A percentile compares a stretch with the other conserved stretches of the same genome.
Conservation (phyloP, 192 early-diverging fungal species). For the Piromyces finnis region DNA sequence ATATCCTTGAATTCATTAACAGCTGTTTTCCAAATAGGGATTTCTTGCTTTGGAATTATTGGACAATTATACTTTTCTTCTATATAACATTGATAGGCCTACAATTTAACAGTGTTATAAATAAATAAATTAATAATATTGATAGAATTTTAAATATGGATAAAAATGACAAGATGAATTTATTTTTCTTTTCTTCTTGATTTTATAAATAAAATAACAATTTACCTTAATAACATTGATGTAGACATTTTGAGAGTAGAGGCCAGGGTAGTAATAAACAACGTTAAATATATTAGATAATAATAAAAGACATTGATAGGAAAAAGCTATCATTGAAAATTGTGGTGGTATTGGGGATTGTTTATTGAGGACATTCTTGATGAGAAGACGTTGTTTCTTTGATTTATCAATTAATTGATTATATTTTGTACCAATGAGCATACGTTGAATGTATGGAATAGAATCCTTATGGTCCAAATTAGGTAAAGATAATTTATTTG, state of each 20-base stretch:
- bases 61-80: neutral
- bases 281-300: neutral
- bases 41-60: neutral
- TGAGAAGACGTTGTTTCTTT: neutral
- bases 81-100: neutral
- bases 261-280: neutral
- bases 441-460: neutral
- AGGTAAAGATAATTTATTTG: neutral
- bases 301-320: neutral
- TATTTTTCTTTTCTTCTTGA: too few relatives aligned
- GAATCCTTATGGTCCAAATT: neutral
- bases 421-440: neutral
- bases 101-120: neutral
- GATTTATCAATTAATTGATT: neutral
- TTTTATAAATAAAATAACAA: too few relatives aligned
- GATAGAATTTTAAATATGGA: too few relatives aligned
- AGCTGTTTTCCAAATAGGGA: neutral
- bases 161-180: too few relatives aligned
- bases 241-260: neutral
- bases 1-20: neutral
- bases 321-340: neutral
- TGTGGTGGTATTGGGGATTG: neutral
- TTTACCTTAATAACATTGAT: neutral
- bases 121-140: too few relatives aligned
- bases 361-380: neutral